Conservation (phyloP, 768 basidiomycete species). For the Coprinopsis cinerea region DNA sequence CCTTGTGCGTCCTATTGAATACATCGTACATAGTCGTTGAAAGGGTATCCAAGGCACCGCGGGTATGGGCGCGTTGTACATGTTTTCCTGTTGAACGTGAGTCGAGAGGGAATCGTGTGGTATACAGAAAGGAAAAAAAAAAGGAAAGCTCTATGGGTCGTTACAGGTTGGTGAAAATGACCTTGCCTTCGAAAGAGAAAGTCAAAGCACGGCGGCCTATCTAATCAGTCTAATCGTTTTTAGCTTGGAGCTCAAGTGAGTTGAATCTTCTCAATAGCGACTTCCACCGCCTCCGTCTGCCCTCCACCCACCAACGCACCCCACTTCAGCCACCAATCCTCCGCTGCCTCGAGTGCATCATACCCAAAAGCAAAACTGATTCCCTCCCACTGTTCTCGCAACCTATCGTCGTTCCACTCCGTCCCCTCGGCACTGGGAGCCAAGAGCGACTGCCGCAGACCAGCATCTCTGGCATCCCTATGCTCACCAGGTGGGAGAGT, state of each 20-base stretch:
- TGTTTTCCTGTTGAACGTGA: too few species aligned
- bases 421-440: not conserved
- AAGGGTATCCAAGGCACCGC: not conserved
- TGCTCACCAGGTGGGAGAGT: constrained; percentile 37
- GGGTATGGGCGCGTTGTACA: not conserved
- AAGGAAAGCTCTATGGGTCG: too few species aligned
- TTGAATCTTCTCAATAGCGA: constrained; percentile 8
- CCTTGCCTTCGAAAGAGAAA: too few species aligned
- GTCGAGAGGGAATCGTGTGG: too few species aligned
- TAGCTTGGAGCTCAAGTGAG: constrained; percentile 5
- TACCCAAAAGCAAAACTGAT: constrained; percentile 44
- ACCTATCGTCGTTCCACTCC: constrained; percentile 34
- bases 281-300: not conserved
- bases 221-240: too few species aligned
- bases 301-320: constrained; percentile 27
- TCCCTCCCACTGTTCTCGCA: constrained; percentile 43
- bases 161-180: too few species aligned
- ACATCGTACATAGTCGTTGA: not conserved
- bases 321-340: constrained; percentile 58
- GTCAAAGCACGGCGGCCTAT: too few species aligned
- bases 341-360: constrained; percentile 45
- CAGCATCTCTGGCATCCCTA: constrained; percentile 36
- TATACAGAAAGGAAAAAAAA: too few species aligned
- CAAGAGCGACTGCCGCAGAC: constrained; percentile 24
- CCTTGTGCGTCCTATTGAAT: too few species aligned